Conservation (phyloP, 495 filamentous ascomycete species). For the Thermochaetoides thermophila region DNA sequence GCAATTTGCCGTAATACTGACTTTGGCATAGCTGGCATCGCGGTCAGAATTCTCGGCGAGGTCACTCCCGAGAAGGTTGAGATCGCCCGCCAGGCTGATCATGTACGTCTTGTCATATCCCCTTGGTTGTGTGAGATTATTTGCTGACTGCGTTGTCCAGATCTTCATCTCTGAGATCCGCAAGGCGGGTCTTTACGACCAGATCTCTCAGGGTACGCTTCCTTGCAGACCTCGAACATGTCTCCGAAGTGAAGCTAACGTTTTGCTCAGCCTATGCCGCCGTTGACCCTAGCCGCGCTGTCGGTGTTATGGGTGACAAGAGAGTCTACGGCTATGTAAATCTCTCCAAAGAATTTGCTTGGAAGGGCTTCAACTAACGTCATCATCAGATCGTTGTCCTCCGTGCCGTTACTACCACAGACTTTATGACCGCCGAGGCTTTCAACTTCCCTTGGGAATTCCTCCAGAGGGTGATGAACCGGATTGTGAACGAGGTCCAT, state of each 20-base stretch:
- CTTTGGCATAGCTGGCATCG: constrained; percentile 47
- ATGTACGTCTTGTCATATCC: constrained; percentile 15
- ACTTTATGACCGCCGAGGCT: constrained; percentile 62
- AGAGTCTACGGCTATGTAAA: constrained; percentile 31
- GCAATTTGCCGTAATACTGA: constrained; percentile 25
- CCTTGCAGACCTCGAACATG: no score
- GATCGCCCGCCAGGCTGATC: constrained; percentile 71
- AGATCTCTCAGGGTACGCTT: constrained; percentile 23
- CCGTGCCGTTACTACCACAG: constrained; percentile 59
- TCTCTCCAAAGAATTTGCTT: background rate
- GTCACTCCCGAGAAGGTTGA: constrained; percentile 65
- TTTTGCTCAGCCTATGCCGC: constrained; percentile 53
- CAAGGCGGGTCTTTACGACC: constrained; percentile 67
- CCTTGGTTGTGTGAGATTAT: background rate
- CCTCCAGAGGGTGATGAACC: constrained; percentile 47
- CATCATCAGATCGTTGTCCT: constrained; percentile 28
- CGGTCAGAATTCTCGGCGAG: constrained; percentile 79
- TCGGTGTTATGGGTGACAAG: constrained; percentile 48
- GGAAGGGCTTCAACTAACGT: background rate
- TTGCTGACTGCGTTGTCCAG: background rate
- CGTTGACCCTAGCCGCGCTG: constrained; percentile 49
- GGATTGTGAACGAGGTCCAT: constrained; percentile 77
- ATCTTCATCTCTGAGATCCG: constrained; percentile 82
- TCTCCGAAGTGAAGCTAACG: no score
- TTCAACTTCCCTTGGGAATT: constrained; percentile 54